phyloP scores from a whole-genome alignment of 805 yeast genomes.

The Teunomyces cretensis region DNA sequence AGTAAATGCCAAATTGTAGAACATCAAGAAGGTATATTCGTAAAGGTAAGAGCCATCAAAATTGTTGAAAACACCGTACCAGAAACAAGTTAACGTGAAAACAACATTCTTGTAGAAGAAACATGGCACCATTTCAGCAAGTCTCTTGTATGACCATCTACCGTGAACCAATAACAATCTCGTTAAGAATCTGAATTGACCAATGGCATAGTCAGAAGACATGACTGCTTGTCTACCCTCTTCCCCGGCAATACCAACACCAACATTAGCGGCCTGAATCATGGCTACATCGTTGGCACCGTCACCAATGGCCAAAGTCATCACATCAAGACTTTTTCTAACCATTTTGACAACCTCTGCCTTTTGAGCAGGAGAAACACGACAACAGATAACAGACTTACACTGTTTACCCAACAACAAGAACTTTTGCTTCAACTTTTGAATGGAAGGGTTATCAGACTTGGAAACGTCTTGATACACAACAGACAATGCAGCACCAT shows the following conservation, averaged over 20 bases:
- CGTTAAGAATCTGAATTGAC: constrained; percentile 73
- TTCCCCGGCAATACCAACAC: constrained; percentile 90
- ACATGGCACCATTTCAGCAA: constrained; percentile 80
- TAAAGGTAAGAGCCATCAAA: constrained; percentile 79
- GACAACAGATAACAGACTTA: constrained; percentile 78
- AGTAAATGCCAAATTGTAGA: constrained; percentile 80
- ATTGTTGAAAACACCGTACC: constrained; percentile 74
- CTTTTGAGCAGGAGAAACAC: constrained; percentile 87
- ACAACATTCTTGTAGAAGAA: constrained; percentile 79
- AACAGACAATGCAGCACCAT: constrained; percentile 71
- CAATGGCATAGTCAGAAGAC: constrained; percentile 85
- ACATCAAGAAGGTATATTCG: constrained; percentile 78
- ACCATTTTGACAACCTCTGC: constrained; percentile 81
- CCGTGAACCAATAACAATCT: constrained; percentile 75
- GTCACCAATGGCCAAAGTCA: constrained; percentile 87
- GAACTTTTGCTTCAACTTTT: constrained; percentile 44
- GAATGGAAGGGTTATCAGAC: constrained; percentile 31
- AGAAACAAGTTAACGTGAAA: constrained; percentile 70
- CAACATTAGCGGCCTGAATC: constrained; percentile 87
- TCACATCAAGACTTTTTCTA: constrained; percentile 70
- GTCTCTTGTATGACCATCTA: constrained; percentile 81
- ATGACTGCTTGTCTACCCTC: constrained; percentile 88
- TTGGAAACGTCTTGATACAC: constrained; percentile 45
- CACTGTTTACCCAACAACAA: constrained; percentile 75
- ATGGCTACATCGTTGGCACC: constrained; percentile 89